Base-by-base conservation (phyloP, 768 basidiomycete species). In the Naematelia aurantialba region DNA sequence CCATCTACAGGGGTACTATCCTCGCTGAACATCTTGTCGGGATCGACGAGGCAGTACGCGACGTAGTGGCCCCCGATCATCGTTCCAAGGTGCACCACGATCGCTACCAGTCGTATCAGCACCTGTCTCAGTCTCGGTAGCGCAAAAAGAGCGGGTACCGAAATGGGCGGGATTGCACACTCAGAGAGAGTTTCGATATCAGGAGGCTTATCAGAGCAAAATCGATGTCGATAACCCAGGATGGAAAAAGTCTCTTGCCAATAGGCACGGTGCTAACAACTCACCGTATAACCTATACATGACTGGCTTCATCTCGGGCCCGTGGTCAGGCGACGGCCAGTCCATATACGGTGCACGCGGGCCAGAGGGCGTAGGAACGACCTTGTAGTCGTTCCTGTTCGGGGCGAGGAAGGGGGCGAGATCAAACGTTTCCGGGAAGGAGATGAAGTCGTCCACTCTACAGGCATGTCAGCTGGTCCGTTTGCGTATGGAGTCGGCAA, bases 11-110 rank as follows among this genome's bases (percentile, higher is more conserved):
- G 45, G 22, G 42, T 54, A 45, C 44, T 56, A 46, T 45, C 55
- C 13, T 45, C 48, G 52, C 3, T 60, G 51, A 73, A 69, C 68
- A 74, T 70, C 46, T 59, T 63, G 53, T 65, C 69, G 19, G 74
- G 72, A 29, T 77, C 75, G 21, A 57, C 78, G 34, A 75, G 44
- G 78, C 77, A 24, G 86, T 91, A 91, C 5, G 90, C 87, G 48
- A 92, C 81, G 70, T 94, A 94, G 73, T 94, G 91, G 0, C 91
- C 91, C 22, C 89, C 89, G 45, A 91, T 82, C 88, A 75, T 74
- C 17, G 74, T 67, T 17, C 76, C 76, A 11, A 73, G 53, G 52
- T 78, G 76, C 1, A 77, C 75, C 1, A 77, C 77, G 5, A 77
- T 63, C 34, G 74, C 77, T 76, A 42, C 5, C 34, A 45, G 22